Base-by-base conservation (phyloP, 257 asterid genomes). In the Eucommia ulmoides region DNA sequence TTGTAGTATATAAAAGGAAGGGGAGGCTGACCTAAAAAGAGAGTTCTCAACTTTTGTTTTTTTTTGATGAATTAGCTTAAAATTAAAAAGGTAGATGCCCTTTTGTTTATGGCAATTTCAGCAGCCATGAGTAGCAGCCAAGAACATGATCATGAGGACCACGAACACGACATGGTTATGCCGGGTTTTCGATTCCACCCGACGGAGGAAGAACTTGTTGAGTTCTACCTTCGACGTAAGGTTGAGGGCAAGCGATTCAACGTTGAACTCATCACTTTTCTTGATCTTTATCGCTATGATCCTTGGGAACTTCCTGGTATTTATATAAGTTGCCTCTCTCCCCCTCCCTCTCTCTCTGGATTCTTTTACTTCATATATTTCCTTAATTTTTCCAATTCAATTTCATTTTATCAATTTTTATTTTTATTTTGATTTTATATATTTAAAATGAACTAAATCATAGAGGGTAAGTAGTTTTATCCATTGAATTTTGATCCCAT, bases 261-360 rank as follows among this genome's bases (percentile, higher is more conserved):
- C 60, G 96, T 91, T 0, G 95, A 91, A 35, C 94, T 91, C 73
- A 81, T 91, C 74, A 79, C 98, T 60, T 86, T 76, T 33, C 67
- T 91, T 18, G 96, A 91, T 75, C 98, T 91, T 49, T 91, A 91
- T 54, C 96, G 96, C 51, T 83, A 86, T 17, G 98, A 91, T 75
- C 98, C 98, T 35, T 91, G 98, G 98, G 98, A 91, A 20, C 96
- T 91, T 41, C 98, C 98, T 1, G 94, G 96, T 89, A 75, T 19
- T 1, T 42, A 41, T 50, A n/a, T n/a, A n/a, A n/a, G n/a, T n/a
- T n/a, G n/a, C 12, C 17, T 18, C 38, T 6, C 20, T 3, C 48
- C 1, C 12, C 22, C 19, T 16, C 45, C 10, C 19, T 45, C 33
- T 23, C n/a, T 44, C n/a, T 21, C 21, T 25, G 7, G 4, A 8